Conservation (phyloP, 1,139 yeast genomes). For the Scheffersomyces stambukii region DNA sequence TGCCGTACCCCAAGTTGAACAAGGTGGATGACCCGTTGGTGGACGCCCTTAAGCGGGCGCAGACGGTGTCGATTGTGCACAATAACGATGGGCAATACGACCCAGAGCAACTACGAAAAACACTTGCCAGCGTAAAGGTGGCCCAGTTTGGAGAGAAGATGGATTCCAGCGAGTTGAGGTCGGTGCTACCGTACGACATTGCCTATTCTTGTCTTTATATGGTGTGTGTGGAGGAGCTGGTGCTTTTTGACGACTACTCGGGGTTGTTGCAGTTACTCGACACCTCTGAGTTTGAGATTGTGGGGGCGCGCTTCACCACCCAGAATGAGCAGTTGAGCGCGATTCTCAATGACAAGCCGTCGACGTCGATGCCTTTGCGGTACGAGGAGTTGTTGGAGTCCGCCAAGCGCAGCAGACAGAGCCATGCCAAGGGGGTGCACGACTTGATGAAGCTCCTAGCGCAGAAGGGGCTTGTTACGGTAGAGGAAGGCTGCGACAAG, state of each 20-base stretch:
- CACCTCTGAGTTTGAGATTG: slow-evolving; percentile 20
- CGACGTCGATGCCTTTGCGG: slow-evolving; percentile 9
- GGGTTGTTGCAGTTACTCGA: slow-evolving; percentile 20
- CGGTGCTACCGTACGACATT: slow-evolving; percentile 27
- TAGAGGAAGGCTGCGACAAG: slow-evolving; percentile 17
- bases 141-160: no score
- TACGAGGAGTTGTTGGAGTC: slow-evolving; percentile 14
- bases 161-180: no score
- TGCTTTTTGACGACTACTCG: slow-evolving; percentile 18
- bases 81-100: no score
- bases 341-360: slow-evolving; percentile 1
- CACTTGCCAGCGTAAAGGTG: no score
- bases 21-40: no score
- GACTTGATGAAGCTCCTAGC: slow-evolving; percentile 16
- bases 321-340: slow-evolving; percentile 2
- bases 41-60: no score
- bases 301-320: slow-evolving; percentile 24
- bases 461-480: slow-evolving; percentile 25
- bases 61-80: no score
- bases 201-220: slow-evolving; percentile 22
- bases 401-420: slow-evolving; percentile 5
- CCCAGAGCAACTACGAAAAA: no score
- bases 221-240: slow-evolving; percentile 28
- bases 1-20: no score
- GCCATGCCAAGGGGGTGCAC: slow-evolving; percentile 14